Percentiles rank a stretch among this genome's conserved stretches.
Evolutionary conservation across 1,284 basidiomycete genomes (phyloP).

Genomic region (Melanopsichium pennsylvanicum): DNA sequence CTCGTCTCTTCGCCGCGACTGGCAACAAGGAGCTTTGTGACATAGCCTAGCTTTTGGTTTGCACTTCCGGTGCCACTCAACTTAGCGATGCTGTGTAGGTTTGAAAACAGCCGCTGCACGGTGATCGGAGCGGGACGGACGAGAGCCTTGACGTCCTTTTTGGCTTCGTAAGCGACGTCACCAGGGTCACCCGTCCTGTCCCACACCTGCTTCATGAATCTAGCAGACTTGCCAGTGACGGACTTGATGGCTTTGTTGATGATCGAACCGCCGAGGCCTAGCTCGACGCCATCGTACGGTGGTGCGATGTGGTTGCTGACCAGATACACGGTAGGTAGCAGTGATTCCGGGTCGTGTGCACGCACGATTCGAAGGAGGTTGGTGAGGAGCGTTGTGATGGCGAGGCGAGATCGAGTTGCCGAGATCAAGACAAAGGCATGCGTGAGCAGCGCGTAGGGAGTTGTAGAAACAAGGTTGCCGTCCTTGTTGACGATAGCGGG

Average conservation of each 20-base stretch:
- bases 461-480: constrained; percentile 33
- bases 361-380: constrained; percentile 79
- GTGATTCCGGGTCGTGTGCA: constrained; percentile 74
- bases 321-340: constrained; percentile 85
- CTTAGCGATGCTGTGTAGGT: constrained; percentile 67
- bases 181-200: constrained; percentile 61
- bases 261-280: constrained; percentile 70
- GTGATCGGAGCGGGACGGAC: constrained; percentile 57
- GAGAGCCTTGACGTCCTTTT: constrained; percentile 59
- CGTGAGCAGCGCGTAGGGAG: constrained; percentile 83
- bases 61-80: constrained; percentile 79
- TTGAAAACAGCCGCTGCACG: constrained; percentile 57
- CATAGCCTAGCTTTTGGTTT: constrained; percentile 78
- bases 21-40: constrained; percentile 82
- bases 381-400: constrained; percentile 80
- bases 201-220: constrained; percentile 73
- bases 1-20: constrained; percentile 86
- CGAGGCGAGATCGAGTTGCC: constrained; percentile 80
- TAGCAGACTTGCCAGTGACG: constrained; percentile 78
- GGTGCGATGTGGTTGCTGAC: constrained; percentile 86
- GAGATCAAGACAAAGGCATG: constrained; percentile 78
- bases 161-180: constrained; percentile 63
- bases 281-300: constrained; percentile 66
- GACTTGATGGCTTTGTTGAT: constrained; percentile 82
- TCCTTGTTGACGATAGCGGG: constrained; percentile 25